These are phyloP conservation scores for Chaetomiaceae sp. DNA, from an alignment of 2,329 filamentous ascomycete species.

Conservation along the genomic window DNA sequence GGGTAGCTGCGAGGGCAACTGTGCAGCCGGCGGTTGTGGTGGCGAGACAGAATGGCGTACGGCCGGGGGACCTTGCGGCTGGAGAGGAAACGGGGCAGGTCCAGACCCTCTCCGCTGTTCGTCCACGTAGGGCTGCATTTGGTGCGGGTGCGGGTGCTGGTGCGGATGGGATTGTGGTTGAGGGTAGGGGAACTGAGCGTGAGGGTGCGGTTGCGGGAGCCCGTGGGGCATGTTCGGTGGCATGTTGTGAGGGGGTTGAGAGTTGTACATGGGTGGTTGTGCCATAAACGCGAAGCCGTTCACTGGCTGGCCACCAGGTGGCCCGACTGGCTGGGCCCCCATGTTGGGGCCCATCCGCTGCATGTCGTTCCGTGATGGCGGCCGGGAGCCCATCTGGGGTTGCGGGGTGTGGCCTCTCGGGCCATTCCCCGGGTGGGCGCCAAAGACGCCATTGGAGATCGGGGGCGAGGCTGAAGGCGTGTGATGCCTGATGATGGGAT, in stretches of 20 bases:
- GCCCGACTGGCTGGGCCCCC: constrained; percentile 56
- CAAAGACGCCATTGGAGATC: constrained; percentile 70
- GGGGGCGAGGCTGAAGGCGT: constrained; percentile 86
- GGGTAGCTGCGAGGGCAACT: constrained; percentile 43
- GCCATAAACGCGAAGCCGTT: constrained; percentile 81
- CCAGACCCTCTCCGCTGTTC: constrained; percentile 71
- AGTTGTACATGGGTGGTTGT: constrained; percentile 80
- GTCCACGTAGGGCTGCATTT: constrained; percentile 67
- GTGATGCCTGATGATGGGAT: constrained; percentile 68
- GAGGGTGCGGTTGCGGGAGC: constrained; percentile 36
- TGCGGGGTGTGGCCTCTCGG: constrained; percentile 76
- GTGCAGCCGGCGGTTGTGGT: constrained; percentile 52
- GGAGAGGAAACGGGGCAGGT: constrained; percentile 60
- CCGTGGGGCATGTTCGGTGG: constrained; percentile 35
- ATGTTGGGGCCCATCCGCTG: constrained; percentile 72
- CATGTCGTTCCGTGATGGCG: constrained; percentile 74
- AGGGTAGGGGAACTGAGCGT: constrained; percentile 37
- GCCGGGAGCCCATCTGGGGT: constrained; percentile 68
- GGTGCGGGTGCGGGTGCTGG: constrained; percentile 37
- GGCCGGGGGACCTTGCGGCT: constrained; percentile 45
- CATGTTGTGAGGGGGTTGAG: constrained; percentile 45
- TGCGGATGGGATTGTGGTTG: constrained; percentile 32
- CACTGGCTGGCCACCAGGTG: constrained; percentile 56
- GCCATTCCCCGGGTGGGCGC: constrained; percentile 50
- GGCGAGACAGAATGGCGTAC: constrained; percentile 55